Evolutionary conservation across 1,284 basidiomycete species (phyloP), one percentile per base, ranked within the genome.

Genomic region (Sanghuangporus weigelae): DNA sequence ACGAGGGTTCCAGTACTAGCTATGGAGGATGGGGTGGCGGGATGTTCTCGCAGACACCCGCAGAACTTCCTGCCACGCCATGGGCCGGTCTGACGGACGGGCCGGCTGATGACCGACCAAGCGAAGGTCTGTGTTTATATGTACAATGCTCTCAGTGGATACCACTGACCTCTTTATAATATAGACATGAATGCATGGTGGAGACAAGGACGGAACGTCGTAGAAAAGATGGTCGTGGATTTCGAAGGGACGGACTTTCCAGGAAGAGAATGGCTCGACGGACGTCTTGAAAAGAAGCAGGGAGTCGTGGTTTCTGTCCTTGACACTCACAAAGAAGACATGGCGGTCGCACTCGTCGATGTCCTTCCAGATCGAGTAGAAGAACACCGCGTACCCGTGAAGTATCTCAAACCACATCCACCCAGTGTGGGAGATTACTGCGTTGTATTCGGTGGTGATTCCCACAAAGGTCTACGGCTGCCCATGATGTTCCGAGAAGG

Each of bases 221-320:
- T 49, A 4, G 46, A 61, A 39, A n/a, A 26, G 19, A 21, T 61
- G 31, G 50, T 64, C 31, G 49, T 64, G 31, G 39, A 57, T 21
- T 40, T 64, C 16, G 35, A 36, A 11, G 63, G 59, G 7, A 64
- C 59, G n/a, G 36, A 40, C 19, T 44, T 53, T 6, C 59, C 63
- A 5, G 59, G 59, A 11, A 55, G 26, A 14, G 63, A 64, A 42
- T 64, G 63, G 63, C 55, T 61, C 16, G 63, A 64, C 10, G 63
- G 63, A 10, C 42, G 19, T 14, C 39, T 44, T 12, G 63, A 64
- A 42, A 38, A 38, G n/a, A 60, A 61, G 36, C 44, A 57, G 7
- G 59, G 44, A 7, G 46, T 57, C 31, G 54, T 64, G 14, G 19
- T 26, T 35, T 38, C 59, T 7, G 59, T 64, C 2, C 23, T 64